Conservation (phyloP, 768 basidiomycete species). For the Daedalea quercina region DNA sequence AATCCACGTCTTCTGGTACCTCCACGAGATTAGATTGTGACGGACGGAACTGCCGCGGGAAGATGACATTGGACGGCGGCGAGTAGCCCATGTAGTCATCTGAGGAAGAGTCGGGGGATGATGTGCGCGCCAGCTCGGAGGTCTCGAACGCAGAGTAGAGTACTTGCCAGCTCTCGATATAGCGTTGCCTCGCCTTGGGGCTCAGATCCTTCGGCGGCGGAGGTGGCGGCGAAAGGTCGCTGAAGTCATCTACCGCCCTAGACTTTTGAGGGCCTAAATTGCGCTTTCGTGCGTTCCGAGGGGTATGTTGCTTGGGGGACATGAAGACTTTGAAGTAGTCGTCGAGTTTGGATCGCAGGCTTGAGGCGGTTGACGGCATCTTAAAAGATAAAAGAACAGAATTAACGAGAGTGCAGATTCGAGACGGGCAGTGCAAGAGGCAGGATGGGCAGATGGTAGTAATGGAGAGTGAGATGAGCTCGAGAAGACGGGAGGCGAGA, state of each 20-base stretch:
- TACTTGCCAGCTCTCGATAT: slow-evolving; percentile 11
- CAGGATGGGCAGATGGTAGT: slow-evolving; percentile 1
- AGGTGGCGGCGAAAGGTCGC: slow-evolving; percentile 6
- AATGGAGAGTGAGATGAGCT: background rate
- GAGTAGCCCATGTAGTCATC: background rate
- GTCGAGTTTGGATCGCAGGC: slow-evolving; percentile 14
- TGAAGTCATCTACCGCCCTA: background rate
- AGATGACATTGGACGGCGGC: background rate
- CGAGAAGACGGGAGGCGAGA: background rate
- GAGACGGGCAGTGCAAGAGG: background rate
- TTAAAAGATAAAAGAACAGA: background rate
- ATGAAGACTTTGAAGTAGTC: slow-evolving; percentile 3
- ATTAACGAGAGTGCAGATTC: background rate
- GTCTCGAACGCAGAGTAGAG: slow-evolving; percentile 13
- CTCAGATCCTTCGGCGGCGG: slow-evolving; percentile 14
- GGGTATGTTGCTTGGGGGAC: slow-evolving; percentile 7
- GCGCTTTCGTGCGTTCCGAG: background rate
- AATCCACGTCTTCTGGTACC: background rate
- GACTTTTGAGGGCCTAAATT: background rate
- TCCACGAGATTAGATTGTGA: slow-evolving; percentile 4
- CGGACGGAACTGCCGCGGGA: background rate
- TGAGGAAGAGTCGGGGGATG: slow-evolving; percentile 3
- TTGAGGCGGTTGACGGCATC: background rate
- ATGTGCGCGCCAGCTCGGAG: slow-evolving; percentile 4
- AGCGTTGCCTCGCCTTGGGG: background rate